Base-by-base conservation (phyloP, 257 asterid genomes). In the Petunia axillaris region DNA sequence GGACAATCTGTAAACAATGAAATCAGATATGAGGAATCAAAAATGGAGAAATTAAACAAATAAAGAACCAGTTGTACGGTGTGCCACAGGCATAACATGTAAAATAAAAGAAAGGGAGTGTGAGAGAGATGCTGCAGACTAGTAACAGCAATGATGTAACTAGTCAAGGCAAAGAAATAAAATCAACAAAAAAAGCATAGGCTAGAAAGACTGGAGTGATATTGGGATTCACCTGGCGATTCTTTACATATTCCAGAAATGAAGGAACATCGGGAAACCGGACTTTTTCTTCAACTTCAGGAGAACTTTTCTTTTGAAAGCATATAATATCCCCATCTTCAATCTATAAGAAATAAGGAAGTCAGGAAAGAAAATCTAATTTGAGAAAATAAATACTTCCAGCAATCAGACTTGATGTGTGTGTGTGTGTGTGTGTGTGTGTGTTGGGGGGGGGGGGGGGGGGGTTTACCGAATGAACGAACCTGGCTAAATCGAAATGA, bases 251-350 rank as follows among this genome's bases (percentile, higher is more conserved):
- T 84, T 94, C 98, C 92, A 96, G 83, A 82, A 82, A 96, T 57
- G 92, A 89, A 81, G 98, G 97, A 83, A 93, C 97, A 44, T 94
- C 95, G 50, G 94, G 93, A 86, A 85, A 92, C 81, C 97, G 94
- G 55, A 86, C 15, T 86, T 81, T 87, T 83, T 87, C 93, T 80
- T 91, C 94, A 92, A 70, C 81, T 82, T 90, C 98, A 64, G 91
- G 82, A 14, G 85, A 78, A 81, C 86, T 88, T 46, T 86, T 85
- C 82, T 94, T 94, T 81, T 96, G 99, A 89, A 94, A 96, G 89
- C 99, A 96, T 83, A 96, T 89, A 54, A 96, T 94, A 83, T 96
- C 99, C 77, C 99, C 99, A 82, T 96, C 98, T 92, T 92, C 99
- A 79, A 96, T 90, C 99, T 96, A 85, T 25, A 64, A 80, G 43